Percentiles rank a stretch among this genome's conserved stretches.
phyloP scores from a whole-genome alignment of 805 yeast species.

The Saccharomycopsis vini region DNA sequence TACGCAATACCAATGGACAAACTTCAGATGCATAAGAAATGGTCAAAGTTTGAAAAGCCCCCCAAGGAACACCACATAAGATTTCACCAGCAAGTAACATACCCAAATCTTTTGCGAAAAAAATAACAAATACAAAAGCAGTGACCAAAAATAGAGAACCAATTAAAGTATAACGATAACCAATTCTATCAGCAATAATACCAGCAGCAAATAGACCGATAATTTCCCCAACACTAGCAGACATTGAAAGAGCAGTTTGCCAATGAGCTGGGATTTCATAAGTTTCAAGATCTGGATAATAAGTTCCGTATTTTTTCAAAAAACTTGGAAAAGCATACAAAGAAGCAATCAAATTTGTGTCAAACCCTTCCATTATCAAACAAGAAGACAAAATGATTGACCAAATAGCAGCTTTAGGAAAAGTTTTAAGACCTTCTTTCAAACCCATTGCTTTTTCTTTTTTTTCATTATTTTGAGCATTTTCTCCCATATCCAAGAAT shows the following conservation, averaged over 20 bases:
- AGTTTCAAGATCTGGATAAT: not conserved
- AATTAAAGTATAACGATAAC: conserved; percentile 20
- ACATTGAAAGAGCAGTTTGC: not conserved
- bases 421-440: conserved; percentile 35
- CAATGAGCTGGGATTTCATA: not conserved
- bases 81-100: conserved; percentile 34
- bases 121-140: conserved; percentile 36
- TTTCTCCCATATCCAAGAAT: conserved; percentile 13
- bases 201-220: not conserved
- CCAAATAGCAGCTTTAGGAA: conserved; percentile 30
- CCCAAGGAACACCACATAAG: conserved; percentile 43
- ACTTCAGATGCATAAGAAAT: conserved; percentile 48
- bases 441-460: conserved; percentile 25
- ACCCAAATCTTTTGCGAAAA: conserved; percentile 33
- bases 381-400: conserved; percentile 31
- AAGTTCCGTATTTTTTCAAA: conserved; percentile 4
- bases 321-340: conserved; percentile 23
- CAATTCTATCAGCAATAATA: conserved; percentile 24
- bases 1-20: conserved; percentile 42
- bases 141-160: conserved; percentile 24
- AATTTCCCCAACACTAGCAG: conserved; percentile 1
- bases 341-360: conserved; percentile 19
- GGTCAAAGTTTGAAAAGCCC: conserved; percentile 40
- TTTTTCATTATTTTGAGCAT: conserved; percentile 19
- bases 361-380: conserved; percentile 24